Evolutionary conservation across 2,329 filamentous ascomycete species (phyloP).

Genomic region (Harringtonia aguacate): DNA sequence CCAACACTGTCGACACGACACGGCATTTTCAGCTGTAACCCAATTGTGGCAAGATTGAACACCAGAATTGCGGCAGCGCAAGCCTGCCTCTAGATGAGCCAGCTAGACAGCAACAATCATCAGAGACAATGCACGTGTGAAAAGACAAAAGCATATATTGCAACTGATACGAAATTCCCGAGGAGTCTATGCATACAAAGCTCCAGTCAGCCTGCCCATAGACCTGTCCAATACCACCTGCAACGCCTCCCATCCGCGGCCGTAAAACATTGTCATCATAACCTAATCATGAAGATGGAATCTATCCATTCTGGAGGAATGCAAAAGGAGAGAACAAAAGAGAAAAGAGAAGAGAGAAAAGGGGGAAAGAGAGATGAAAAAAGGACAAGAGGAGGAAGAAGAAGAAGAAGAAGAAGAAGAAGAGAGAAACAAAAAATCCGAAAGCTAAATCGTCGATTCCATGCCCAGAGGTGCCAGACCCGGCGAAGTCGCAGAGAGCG

Average conservation of each 20-base stretch:
- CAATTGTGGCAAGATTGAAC: no score
- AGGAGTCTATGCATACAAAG: no score
- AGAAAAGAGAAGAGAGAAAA: background rate
- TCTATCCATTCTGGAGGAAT: background rate
- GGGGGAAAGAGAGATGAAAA: background rate
- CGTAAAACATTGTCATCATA: background rate
- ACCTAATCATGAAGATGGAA: background rate
- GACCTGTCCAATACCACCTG: no score
- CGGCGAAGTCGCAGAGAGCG: conserved; percentile 1
- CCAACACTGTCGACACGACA: conserved; percentile 25
- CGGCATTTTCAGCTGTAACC: conserved; percentile 27
- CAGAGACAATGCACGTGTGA: no score
- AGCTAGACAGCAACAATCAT: no score
- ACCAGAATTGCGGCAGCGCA: no score
- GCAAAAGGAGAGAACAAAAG: background rate
- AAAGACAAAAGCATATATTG: no score
- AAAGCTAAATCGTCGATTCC: conserved; percentile 8
- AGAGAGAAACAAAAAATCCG: background rate
- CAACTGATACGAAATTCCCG: no score
- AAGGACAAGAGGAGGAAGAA: background rate
- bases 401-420: background rate
- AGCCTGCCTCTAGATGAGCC: no score
- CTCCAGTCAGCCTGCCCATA: no score
- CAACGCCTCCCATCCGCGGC: conserved; percentile 26
- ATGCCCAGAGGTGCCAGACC: conserved; percentile 9